Percentiles rank a stretch among this genome's conserved stretches.
phyloP scores from a whole-genome alignment of 768 basidiomycete species.

The Tulasnella sp. region DNA sequence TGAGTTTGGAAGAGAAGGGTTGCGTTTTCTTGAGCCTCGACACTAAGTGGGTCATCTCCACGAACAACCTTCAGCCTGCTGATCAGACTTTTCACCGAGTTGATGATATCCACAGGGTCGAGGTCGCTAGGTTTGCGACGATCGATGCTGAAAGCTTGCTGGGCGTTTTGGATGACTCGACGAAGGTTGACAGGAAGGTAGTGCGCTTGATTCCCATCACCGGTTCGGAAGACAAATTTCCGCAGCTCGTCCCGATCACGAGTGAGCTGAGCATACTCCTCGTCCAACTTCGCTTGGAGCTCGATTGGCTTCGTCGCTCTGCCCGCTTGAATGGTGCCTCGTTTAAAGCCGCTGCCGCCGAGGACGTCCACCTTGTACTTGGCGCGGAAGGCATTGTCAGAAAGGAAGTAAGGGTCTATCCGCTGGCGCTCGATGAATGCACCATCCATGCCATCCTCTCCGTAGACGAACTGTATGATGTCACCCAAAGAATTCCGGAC shows the following conservation, averaged over 20 bases:
- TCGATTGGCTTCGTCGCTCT: constrained; percentile 76
- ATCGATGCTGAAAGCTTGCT: constrained; percentile 96
- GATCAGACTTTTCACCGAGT: constrained; percentile 61
- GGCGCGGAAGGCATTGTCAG: constrained; percentile 74
- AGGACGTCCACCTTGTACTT: constrained; percentile 93
- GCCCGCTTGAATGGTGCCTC: constrained; percentile 74
- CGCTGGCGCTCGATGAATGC: constrained; percentile 94
- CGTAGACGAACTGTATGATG: constrained; percentile 91
- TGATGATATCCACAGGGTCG: constrained; percentile 76
- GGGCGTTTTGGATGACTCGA: constrained; percentile 90
- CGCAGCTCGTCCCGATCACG: constrained; percentile 74
- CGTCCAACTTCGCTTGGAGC: constrained; percentile 75
- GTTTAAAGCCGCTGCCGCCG: constrained; percentile 57
- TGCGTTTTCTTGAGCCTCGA: constrained; percentile 76
- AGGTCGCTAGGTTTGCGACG: constrained; percentile 87
- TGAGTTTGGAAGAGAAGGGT: constrained; percentile 91
- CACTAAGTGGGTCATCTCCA: constrained; percentile 65
- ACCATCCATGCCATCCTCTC: constrained; percentile 98
- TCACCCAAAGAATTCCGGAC: constrained; percentile 96
- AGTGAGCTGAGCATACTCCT: constrained; percentile 52
- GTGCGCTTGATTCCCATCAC: constrained; percentile 58
- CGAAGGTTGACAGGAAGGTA: constrained; percentile 92
- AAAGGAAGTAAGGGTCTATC: constrained; percentile 80
- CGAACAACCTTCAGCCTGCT: constrained; percentile 79
- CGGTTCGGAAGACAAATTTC: constrained; percentile 70